Evolutionary conservation across 2,329 filamentous ascomycete species (phyloP).

Genomic region (Fusarium tanahbumbuense): DNA sequence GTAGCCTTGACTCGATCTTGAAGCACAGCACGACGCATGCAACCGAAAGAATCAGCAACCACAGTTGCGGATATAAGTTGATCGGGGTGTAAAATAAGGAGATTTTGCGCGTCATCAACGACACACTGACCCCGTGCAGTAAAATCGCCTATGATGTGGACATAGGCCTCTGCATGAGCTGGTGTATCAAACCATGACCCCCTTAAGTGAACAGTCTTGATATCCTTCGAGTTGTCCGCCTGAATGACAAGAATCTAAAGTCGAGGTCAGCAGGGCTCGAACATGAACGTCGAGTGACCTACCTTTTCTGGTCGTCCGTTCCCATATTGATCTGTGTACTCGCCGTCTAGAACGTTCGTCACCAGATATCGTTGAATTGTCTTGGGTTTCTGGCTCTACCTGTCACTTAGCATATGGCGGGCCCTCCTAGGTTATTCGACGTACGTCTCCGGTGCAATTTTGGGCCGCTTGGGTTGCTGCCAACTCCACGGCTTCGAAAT

Average conservation of each 20-base stretch:
- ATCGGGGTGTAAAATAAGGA: conserved; percentile 93
- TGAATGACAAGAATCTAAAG: conserved; percentile 81
- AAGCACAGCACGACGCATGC: conserved; percentile 88
- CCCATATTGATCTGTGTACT: conserved; percentile 73
- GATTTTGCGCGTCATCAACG: conserved; percentile 83
- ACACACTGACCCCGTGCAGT: conserved; percentile 77
- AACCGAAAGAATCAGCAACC: conserved; percentile 95
- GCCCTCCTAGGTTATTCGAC: conserved; percentile 47
- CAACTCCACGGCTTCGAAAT: conserved; percentile 81
- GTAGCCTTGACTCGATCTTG: conserved; percentile 96
- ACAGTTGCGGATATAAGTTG: conserved; percentile 95
- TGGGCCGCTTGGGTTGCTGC: conserved; percentile 75
- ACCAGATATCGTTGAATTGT: conserved; percentile 90
- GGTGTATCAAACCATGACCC: conserved; percentile 89
- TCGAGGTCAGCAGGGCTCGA: conserved; percentile 30
- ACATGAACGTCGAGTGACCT: conserved; percentile 38
- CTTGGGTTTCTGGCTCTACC: conserved; percentile 75
- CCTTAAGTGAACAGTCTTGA: conserved; percentile 78
- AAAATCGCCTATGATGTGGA: conserved; percentile 88
- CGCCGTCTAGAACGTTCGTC: conserved; percentile 75
- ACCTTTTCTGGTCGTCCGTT: conserved; percentile 78
- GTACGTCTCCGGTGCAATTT: conserved; percentile 53
- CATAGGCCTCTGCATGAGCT: conserved; percentile 77
- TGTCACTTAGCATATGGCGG: conserved; percentile 69
- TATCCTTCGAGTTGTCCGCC: conserved; percentile 75